A percentile compares a stretch with the other conserved stretches of the same genome.
phyloP scores from a whole-genome alignment of 176 grass and related monocot genomes.

The Saccharum spontaneum region DNA sequence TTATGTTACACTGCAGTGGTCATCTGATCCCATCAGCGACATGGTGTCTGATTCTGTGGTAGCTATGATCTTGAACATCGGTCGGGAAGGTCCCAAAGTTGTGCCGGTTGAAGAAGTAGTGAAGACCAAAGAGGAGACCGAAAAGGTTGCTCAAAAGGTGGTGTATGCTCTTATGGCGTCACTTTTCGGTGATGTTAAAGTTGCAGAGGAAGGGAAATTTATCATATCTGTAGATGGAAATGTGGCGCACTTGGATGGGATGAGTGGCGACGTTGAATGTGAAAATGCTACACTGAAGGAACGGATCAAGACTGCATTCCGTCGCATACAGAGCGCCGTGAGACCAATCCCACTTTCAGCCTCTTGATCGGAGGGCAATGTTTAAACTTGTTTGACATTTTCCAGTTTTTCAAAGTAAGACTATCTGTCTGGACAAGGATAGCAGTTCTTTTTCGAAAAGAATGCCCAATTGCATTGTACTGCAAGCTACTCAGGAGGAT shows the following conservation, averaged over 20 bases:
- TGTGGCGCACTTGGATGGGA: conserved; percentile 63
- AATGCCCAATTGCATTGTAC: neutral
- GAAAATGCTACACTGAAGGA: conserved; percentile 59
- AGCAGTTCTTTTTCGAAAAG: neutral
- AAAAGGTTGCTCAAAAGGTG: conserved; percentile 74
- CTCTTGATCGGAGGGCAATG: conserved; percentile 38
- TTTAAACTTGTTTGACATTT: neutral
- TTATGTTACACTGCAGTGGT: conserved; percentile 81
- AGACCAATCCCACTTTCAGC: conserved; percentile 65
- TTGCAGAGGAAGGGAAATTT: conserved; percentile 71
- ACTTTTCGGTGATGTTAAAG: conserved; percentile 82
- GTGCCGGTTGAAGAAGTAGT: conserved; percentile 50
- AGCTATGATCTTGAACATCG: conserved; percentile 83
- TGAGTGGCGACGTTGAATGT: conserved; percentile 79
- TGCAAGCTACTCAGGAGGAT: neutral
- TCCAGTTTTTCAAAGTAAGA: neutral
- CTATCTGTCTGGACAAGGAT: neutral
- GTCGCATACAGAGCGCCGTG: conserved; percentile 68
- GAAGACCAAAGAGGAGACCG: conserved; percentile 64
- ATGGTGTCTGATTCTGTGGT: conserved; percentile 97
- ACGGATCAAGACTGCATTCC: conserved; percentile 68
- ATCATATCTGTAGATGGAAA: conserved; percentile 67
- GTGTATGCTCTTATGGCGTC: conserved; percentile 70
- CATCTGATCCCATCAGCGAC: conserved; percentile 85
- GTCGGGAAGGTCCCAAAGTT: conserved; percentile 72